Evolutionary conservation across 805 yeast species (phyloP).

Genomic region (Nakazawaea pomicola): DNA sequence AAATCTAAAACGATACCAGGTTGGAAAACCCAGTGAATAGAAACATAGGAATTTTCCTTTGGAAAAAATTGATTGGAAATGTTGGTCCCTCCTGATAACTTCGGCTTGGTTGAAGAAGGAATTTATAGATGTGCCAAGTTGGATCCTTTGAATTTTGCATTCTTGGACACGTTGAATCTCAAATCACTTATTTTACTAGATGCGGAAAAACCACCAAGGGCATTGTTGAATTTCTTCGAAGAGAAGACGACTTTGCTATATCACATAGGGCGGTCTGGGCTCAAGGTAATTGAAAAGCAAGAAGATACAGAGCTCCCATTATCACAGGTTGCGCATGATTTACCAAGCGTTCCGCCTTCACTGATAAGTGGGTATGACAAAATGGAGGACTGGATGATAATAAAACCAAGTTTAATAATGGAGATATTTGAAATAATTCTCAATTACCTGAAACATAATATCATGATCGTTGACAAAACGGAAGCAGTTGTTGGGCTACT

Average conservation of each 20-base stretch:
- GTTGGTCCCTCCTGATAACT: slow-evolving; percentile 91
- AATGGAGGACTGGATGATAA: slow-evolving; percentile 63
- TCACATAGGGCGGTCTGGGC: slow-evolving; percentile 39
- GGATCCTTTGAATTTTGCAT: slow-evolving; percentile 72
- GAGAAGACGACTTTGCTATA: slow-evolving; percentile 48
- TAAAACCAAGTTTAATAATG: slow-evolving; percentile 59
- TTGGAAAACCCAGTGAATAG: too few species aligned
- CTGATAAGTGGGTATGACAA: slow-evolving; percentile 11
- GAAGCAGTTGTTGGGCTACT: slow-evolving; percentile 77
- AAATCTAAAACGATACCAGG: too few species aligned
- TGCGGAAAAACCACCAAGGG: slow-evolving; percentile 79
- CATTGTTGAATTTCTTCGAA: slow-evolving; percentile 60
- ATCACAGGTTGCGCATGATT: slow-evolving; percentile 13
- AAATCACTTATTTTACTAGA: slow-evolving; percentile 70
- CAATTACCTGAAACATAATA: slow-evolving; percentile 59
- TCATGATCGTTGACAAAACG: slow-evolving; percentile 74
- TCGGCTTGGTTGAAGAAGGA: slow-evolving; percentile 87
- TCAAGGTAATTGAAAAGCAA: slow-evolving; percentile 27
- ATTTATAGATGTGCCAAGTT: slow-evolving; percentile 77
- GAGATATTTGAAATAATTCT: slow-evolving; percentile 63
- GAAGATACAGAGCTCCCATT: slow-evolving; percentile 5
- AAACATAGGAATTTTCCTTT: too few species aligned
- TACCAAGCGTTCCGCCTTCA: slow-evolving; percentile 13
- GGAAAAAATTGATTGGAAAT: slow-evolving; percentile 27
- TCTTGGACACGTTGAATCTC: slow-evolving; percentile 66